Evolutionary conservation across 2,329 filamentous ascomycete genomes (phyloP).

Genomic region (Arthrobotrys musiformis): DNA sequence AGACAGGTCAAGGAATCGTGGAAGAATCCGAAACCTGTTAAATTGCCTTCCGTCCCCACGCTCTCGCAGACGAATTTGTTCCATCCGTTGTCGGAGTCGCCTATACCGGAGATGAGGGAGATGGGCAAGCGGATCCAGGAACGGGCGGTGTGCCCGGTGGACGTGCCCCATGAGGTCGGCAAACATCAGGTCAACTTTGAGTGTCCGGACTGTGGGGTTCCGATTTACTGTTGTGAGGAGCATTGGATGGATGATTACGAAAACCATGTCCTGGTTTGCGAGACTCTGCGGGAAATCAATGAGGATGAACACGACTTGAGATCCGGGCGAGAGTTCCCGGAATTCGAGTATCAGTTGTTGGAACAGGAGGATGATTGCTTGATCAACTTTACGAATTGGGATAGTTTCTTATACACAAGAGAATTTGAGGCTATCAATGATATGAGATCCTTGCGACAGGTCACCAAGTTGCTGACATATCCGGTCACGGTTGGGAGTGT

Average conservation of each 20-base stretch:
- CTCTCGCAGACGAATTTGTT: constrained; percentile 85
- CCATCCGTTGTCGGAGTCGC: constrained; percentile 89
- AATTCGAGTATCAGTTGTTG: constrained; percentile 85
- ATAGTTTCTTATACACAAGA: constrained; percentile 92
- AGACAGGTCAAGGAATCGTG: constrained; percentile 37
- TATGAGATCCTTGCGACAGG: constrained; percentile 89
- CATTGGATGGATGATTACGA: constrained; percentile 98
- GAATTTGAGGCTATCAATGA: constrained; percentile 92
- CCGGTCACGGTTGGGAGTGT: constrained; percentile 91
- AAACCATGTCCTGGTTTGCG: constrained; percentile 88
- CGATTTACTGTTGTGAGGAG: constrained; percentile 90
- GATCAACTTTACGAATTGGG: constrained; percentile 98
- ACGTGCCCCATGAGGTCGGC: constrained; percentile 79
- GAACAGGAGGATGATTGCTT: constrained; percentile 90
- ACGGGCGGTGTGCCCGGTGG: constrained; percentile 93
- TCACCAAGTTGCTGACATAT: constrained; percentile 91
- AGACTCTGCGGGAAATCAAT: constrained; percentile 90
- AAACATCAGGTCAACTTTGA: constrained; percentile 87
- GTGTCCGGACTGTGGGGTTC: constrained; percentile 94
- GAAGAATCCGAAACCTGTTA: constrained; percentile 38
- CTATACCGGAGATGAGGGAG: constrained; percentile 84
- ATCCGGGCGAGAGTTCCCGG: constrained; percentile 89
- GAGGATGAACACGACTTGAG: constrained; percentile 96
- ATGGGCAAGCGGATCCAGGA: constrained; percentile 91
- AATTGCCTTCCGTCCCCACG: constrained; percentile 59